A percentile compares a stretch with the other conserved stretches of the same genome.
These are phyloP conservation scores for Pleurozium schreberi DNA, from an alignment of 225 moss, liverwort and hornwort species.

Conservation along the genomic window DNA sequence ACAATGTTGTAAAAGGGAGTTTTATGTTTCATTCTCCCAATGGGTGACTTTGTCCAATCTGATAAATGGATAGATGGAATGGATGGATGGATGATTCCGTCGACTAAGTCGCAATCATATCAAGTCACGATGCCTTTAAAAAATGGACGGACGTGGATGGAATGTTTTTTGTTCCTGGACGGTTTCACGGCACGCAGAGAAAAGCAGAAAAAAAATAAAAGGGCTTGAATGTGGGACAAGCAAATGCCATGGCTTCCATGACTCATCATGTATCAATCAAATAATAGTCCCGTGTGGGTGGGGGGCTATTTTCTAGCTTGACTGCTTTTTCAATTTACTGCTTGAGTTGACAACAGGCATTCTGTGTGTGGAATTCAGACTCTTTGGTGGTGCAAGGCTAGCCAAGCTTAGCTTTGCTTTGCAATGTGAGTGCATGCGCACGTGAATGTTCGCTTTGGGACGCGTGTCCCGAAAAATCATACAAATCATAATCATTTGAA, in stretches of 20 bases:
- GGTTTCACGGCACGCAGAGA: background rate
- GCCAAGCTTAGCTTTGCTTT: background rate
- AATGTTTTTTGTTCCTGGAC: background rate
- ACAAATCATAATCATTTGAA: background rate
- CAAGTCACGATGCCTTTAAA: background rate
- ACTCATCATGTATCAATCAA: background rate
- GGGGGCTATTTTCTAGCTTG: background rate
- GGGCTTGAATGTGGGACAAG: background rate
- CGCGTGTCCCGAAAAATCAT: fast-evolving
- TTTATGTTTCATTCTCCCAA: background rate
- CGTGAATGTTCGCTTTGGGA: background rate
- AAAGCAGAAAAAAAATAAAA: background rate
- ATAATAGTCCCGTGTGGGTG: background rate
- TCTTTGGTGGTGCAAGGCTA: no score
- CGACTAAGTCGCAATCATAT: background rate
- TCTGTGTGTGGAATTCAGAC: background rate
- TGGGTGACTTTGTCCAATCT: background rate
- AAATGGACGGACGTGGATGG: background rate
- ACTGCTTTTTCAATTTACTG: background rate
- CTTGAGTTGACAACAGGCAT: background rate
- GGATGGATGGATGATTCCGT: no score
- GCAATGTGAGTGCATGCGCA: background rate
- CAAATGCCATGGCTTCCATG: background rate
- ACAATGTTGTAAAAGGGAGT: background rate
- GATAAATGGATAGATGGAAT: background rate